These are phyloP conservation scores for Aspergillus ochraceoroseus DNA, from an alignment of 2,329 filamentous ascomycete genomes.

Conservation along the genomic window DNA sequence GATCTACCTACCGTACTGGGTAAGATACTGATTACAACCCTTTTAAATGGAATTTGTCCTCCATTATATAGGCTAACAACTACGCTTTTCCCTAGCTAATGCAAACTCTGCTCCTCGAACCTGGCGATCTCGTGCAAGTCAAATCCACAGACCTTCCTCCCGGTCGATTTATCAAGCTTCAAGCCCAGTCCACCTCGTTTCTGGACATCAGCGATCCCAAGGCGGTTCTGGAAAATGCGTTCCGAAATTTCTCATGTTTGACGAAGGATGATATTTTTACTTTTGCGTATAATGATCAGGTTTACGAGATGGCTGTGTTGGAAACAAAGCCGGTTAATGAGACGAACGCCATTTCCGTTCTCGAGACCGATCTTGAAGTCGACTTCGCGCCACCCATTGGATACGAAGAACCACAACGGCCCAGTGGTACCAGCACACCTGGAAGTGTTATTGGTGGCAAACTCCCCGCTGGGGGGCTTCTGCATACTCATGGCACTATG, in stretches of 20 bases:
- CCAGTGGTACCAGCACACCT: slow-evolving; percentile 82
- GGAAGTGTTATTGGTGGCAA: slow-evolving; percentile 59
- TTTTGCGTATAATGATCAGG: slow-evolving; percentile 91
- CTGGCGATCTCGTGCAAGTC: slow-evolving; percentile 89
- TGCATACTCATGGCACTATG: slow-evolving; percentile 89
- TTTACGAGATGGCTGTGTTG: slow-evolving; percentile 87
- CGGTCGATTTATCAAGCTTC: slow-evolving; percentile 89
- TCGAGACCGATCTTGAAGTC: slow-evolving; percentile 93
- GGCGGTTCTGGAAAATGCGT: slow-evolving; percentile 92
- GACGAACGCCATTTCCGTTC: slow-evolving; percentile 81
- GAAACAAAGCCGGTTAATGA: slow-evolving; percentile 83
- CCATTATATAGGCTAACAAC: slow-evolving; percentile 7
- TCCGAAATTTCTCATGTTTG: slow-evolving; percentile 89
- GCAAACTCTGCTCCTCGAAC: slow-evolving; percentile 82
- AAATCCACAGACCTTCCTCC: slow-evolving; percentile 90
- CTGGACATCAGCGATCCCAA: slow-evolving; percentile 97
- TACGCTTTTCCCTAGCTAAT: slow-evolving; percentile 62
- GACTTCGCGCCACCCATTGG: slow-evolving; percentile 93
- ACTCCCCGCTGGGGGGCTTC: slow-evolving; percentile 63
- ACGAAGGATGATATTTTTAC: slow-evolving; percentile 94
- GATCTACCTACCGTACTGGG: slow-evolving; percentile 94
- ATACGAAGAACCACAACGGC: slow-evolving; percentile 78
- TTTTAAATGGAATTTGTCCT: neutral
- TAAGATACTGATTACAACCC: slow-evolving; percentile 40
- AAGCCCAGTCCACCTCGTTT: slow-evolving; percentile 88